Evolutionary conservation across 495 filamentous ascomycete genomes (phyloP), one percentile per base, ranked within the genome.

Genomic region (Friedmanniomyces endolithicus): DNA sequence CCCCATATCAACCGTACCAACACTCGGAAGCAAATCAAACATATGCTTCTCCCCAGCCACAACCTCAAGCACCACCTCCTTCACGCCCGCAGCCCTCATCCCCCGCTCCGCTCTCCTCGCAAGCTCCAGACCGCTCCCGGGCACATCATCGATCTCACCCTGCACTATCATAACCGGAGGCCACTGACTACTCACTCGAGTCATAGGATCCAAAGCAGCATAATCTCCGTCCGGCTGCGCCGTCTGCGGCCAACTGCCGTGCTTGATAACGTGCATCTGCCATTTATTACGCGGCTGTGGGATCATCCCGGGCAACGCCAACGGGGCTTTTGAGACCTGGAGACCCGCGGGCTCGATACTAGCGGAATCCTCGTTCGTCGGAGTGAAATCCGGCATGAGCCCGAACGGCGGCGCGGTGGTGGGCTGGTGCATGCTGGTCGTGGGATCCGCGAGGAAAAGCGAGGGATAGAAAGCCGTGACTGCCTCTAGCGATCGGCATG

Each of bases 181-280:
- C 55, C 55, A 57, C 6, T 57, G 14, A 12, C 9, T 4, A n/a
- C 24, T 52, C 16, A 57, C 2, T 1, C 55, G 48, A 47, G 55
- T 57, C 43, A 57, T 7, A 2, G 55, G 55, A 29, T 57, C 55
- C 8, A 57, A 4, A 1, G 24, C 12, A 14, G 34, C 35, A 31
- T 52, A 52, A n/a, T 52, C 40, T 2, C 49, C 55, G 41, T 57
- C 55, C 19, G 55, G 55, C 55, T 52, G 48, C 11, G 51, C 27
- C 14, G 23, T 57, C 19, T 33, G 20, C 37, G 45, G 40, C 48
- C 48, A 52, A 27, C 46, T 4, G 2, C 55, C 55, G 25, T 57
- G 17, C 55, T 57, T 57, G 48, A 57, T 16, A 3, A 52, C 14
- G 31, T 46, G 37, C 55, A 57, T 57, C 29, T 57, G 55, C 55